Evolutionary conservation across 768 basidiomycete species (phyloP), one percentile per base, ranked within the genome.

Genomic region (Xerocomellus amylosporus): DNA sequence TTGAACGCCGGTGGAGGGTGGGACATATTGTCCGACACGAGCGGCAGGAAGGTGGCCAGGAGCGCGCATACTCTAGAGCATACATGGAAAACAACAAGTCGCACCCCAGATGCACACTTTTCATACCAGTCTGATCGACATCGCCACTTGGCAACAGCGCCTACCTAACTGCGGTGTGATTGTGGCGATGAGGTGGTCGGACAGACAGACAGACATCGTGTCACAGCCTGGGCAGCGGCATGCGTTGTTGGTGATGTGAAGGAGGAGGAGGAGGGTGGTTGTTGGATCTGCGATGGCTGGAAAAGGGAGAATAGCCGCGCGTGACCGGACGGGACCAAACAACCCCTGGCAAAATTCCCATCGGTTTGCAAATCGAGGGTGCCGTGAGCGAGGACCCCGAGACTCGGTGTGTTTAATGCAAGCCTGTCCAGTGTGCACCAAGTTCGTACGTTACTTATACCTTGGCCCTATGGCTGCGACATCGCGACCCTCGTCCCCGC

Each of bases 401-500:
- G 31, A 51, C 34, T 3, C 2, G 2, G 15, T 31, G 49, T 57
- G 39, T 43, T 51, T 51, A 7, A 45, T 54, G 24, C 52, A 26
- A 4, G 43, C 37, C 50, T 14, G 46, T 42, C 49, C 46, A 46
- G 54, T 37, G 51, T 37, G 19, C 42, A 46, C 49, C 36, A 33
- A 28, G 22, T 37, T 52, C 38, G 58, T 55, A 60, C 64, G 69
- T 71, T 71, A 67, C 66, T 69, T 69, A 69, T 69, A 69, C 68
- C 61, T 58, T 53, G 56, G 46, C 58, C 58, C 56, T 55, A 67
- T 70, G 58, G 50, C 56, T 55, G 37, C 53, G 49, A 48, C 58
- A 53, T 55, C 59, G 61, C 60, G 49, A 59, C 48, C 58, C 61
- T 43, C 54, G 53, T 53, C 48, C 41, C 59, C 50, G 24, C 48